phyloP scores from a whole-genome alignment of 305 asterid species.

The Solanum hybrid region DNA sequence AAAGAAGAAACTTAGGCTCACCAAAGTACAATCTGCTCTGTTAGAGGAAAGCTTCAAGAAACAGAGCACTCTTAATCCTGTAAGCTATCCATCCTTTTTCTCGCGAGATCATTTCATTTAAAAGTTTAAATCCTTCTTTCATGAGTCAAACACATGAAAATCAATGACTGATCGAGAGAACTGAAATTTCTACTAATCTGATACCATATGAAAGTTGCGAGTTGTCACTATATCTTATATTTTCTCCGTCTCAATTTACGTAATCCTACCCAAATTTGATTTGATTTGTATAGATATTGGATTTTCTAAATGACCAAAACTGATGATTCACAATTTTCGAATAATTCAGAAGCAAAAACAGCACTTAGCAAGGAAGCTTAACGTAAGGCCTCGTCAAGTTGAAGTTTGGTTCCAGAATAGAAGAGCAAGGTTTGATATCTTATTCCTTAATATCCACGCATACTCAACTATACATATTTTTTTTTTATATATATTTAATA shows the following conservation, averaged over 20 bases:
- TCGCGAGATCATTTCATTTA: not conserved
- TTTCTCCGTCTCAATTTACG: not conserved
- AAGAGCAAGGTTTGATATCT: constrained; percentile 11
- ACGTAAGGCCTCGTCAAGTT: constrained; percentile 17
- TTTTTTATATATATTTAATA: not conserved
- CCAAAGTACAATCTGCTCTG: constrained; percentile 74
- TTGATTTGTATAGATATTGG: no score
- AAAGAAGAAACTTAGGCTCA: constrained; percentile 74
- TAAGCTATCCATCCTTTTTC: constrained; percentile 11
- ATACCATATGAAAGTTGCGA: not conserved
- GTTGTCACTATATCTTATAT: not conserved
- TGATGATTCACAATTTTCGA: not conserved
- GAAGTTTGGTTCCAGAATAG: constrained; percentile 23
- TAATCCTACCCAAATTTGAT: not conserved
- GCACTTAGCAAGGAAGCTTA: constrained; percentile 6
- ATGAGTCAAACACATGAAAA: not conserved
- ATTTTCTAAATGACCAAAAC: not conserved
- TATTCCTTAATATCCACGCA: not conserved
- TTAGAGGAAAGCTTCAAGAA: constrained; percentile 77
- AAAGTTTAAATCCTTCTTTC: not conserved
- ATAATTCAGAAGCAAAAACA: constrained; percentile 16
- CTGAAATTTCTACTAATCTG: not conserved
- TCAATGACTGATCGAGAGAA: not conserved
- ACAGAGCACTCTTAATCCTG: constrained; percentile 87
- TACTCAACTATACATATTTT: no score